phyloP scores from a whole-genome alignment of 2,329 filamentous ascomycete genomes.

The Fusarium sarcochroum region DNA sequence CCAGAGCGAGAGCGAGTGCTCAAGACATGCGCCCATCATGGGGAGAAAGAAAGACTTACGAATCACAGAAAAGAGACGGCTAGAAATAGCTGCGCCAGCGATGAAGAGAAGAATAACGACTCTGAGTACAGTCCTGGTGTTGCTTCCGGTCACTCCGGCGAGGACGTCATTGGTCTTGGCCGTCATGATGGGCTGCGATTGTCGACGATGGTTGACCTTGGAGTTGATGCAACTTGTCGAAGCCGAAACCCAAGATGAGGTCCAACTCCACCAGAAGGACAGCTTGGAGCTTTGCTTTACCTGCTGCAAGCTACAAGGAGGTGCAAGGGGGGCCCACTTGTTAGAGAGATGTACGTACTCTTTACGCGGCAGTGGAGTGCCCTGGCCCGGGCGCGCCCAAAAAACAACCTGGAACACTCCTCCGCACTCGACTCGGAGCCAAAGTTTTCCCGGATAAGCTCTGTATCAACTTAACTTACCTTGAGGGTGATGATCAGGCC shows the following conservation, averaged over 20 bases:
- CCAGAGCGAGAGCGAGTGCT: not conserved
- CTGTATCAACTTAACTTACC: slow-evolving; percentile 21
- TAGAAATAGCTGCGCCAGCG: slow-evolving; percentile 90
- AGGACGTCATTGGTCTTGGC: slow-evolving; percentile 67
- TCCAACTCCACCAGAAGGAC: slow-evolving; percentile 55
- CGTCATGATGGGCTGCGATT: slow-evolving; percentile 60
- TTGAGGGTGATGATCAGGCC: slow-evolving; percentile 30
- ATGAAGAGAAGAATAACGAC: slow-evolving; percentile 93
- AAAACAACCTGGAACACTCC: slow-evolving; percentile 12
- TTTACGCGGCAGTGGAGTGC: slow-evolving; percentile 15
- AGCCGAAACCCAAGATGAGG: slow-evolving; percentile 46
- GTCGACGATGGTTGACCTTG: slow-evolving; percentile 49
- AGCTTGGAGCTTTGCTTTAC: slow-evolving; percentile 60
- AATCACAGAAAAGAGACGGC: slow-evolving; percentile 98
- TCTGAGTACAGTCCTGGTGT: slow-evolving; percentile 86
- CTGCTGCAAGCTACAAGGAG: slow-evolving; percentile 36
- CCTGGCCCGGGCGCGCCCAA: not conserved
- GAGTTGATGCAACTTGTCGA: slow-evolving; percentile 54
- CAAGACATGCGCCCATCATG: slow-evolving; percentile 21
- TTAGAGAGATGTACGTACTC: slow-evolving; percentile 45
- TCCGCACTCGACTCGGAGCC: slow-evolving; percentile 18
- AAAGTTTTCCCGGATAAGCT: slow-evolving; percentile 44
- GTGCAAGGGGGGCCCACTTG: slow-evolving; percentile 17
- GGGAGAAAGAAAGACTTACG: slow-evolving; percentile 70
- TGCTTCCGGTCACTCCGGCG: slow-evolving; percentile 84